Base-by-base conservation (phyloP, 345 rosid genomes). In the Schrenkiella parvula region DNA sequence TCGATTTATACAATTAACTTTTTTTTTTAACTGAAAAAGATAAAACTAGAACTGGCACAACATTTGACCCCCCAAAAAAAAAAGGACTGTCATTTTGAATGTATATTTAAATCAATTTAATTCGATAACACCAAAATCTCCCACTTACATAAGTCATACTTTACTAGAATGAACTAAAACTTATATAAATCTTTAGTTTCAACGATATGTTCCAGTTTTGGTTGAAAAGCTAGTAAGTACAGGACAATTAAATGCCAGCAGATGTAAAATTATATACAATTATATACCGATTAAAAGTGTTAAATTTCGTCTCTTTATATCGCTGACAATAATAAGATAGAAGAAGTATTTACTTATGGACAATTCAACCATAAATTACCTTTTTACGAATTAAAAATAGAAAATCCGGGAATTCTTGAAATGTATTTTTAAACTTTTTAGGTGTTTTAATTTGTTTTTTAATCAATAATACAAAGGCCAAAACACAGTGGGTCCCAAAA, bases 401-500 rank as follows among this genome's bases (percentile, higher is more conserved):
- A n/a, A 51, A 14, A 46, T 46, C n/a, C 35, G 35, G 25, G 23
- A 35, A 52, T 60, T 44, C n/a, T 42, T 21, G 15, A 29, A 55
- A 55, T 17, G 44, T 31, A 57, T 69, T 22, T 23, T 4, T 25
- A 64, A 64, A 29, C 11, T 21, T n/a, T n/a, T 26, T 28, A 13
- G 34, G 17, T 31, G 11, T 19, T 19, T 34, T 3, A 31, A 10
- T 43, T 12, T 29, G n/a, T n/a, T 14, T 46, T 47, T 39, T 34
- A 73, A 35, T 39, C 8, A 61, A 23, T 8, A 50, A 28, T 56
- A 25, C 14, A 54, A 31, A 63, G 4, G 48, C 14, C 31, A 18
- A 42, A 25, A 46, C 56, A 32, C 0, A 6, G 74, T 66, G 75
- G 83, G 82, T 37, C 76, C 82, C 76, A 63, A 64, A 82, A 68